Evolutionary conservation across 1,284 basidiomycete genomes (phyloP).

Genomic region (Ceratorhiza oryzae-sativae): DNA sequence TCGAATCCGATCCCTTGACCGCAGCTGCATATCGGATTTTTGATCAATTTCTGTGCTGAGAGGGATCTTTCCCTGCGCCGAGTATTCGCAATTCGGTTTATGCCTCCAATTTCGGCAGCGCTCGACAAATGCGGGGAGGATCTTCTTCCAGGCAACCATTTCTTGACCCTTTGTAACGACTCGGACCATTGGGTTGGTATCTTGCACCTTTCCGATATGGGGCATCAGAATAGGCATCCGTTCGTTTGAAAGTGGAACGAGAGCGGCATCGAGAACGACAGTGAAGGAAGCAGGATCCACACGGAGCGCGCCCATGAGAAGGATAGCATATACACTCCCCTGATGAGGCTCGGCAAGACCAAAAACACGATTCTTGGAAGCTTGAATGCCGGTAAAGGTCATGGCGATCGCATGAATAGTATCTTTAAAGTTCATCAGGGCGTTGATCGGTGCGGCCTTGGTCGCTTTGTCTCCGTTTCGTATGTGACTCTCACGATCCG

Average conservation of each 20-base stretch:
- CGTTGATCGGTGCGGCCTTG: neutral
- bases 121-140: conserved; percentile 28
- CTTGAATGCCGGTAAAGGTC: neutral
- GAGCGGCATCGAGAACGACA: neutral
- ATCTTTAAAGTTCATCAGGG: conserved; percentile 1
- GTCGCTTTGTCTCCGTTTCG: neutral
- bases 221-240: neutral
- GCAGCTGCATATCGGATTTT: conserved; percentile 23
- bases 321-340: conserved; percentile 7
- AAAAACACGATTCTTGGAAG: neutral
- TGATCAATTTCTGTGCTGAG: neutral
- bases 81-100: conserved; percentile 12
- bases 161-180: neutral
- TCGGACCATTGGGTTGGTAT: neutral
- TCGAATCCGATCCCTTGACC: conserved; percentile 19
- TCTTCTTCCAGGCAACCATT: conserved; percentile 21
- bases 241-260: conserved; percentile 7
- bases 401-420: conserved; percentile 5
- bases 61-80: neutral
- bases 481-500: conserved; percentile 1
- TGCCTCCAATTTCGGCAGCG: conserved; percentile 29
- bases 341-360: neutral
- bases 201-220: neutral
- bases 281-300: conserved; percentile 24
- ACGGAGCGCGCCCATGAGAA: conserved; percentile 7